Conservation (phyloP, 495 filamentous ascomycete species). For the Annulohypoxylon moriforme region DNA sequence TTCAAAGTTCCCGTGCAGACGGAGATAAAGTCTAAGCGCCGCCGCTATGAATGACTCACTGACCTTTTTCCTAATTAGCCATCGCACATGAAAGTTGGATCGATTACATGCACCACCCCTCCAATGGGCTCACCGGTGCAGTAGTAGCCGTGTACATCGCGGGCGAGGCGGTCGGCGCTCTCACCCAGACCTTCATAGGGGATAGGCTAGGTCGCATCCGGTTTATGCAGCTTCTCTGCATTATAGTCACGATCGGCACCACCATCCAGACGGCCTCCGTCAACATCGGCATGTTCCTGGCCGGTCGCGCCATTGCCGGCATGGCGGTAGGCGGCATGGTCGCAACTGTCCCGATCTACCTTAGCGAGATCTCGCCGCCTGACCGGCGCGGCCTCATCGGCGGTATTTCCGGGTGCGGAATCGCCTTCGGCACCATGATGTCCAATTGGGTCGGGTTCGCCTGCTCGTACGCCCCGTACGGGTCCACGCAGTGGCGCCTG, state of each 20-base stretch:
- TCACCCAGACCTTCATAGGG: slow-evolving; percentile 64
- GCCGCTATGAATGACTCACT: not conserved
- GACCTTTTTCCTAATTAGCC: slow-evolving; percentile 51
- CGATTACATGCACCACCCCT: slow-evolving; percentile 67
- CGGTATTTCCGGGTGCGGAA: slow-evolving; percentile 68
- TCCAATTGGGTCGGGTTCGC: slow-evolving; percentile 70
- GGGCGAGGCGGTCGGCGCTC: slow-evolving; percentile 65
- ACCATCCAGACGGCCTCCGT: slow-evolving; percentile 67
- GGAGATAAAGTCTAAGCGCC: not conserved
- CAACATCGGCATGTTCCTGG: slow-evolving; percentile 71
- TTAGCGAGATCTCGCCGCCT: slow-evolving; percentile 67
- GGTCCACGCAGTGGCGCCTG: slow-evolving; percentile 66
- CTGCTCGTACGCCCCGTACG: slow-evolving; percentile 66
- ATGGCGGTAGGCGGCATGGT: slow-evolving; percentile 67
- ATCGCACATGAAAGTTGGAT: slow-evolving; percentile 71
- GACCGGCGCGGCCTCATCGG: slow-evolving; percentile 66
- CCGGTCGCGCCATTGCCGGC: slow-evolving; percentile 66
- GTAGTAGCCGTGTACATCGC: slow-evolving; percentile 72
- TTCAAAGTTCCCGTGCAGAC: not conserved
- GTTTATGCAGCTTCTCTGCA: slow-evolving; percentile 69
- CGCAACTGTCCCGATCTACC: slow-evolving; percentile 68
- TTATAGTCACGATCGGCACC: slow-evolving; percentile 68
- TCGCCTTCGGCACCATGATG: slow-evolving; percentile 68
- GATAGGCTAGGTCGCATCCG: slow-evolving; percentile 68
- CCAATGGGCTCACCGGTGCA: slow-evolving; percentile 66